These are phyloP conservation scores for Tetragonia tetragonoides DNA, from an alignment of 148 eudicot genomes.

Conservation along the genomic window DNA sequence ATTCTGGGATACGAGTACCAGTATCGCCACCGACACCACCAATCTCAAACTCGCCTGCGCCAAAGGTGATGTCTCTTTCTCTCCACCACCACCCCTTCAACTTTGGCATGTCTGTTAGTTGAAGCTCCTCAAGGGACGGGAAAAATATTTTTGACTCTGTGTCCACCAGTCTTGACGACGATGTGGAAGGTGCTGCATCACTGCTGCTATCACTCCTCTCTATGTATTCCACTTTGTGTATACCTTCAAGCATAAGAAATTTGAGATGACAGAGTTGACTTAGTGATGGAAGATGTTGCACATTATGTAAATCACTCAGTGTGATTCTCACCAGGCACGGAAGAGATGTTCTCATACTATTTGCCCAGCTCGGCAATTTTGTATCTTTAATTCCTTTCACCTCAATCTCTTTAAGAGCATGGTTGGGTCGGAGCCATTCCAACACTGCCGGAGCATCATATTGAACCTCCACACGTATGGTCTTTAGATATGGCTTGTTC, in stretches of 20 bases:
- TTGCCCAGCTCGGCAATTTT: not conserved
- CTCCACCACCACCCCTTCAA: constrained; percentile 14
- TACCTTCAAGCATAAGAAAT: not conserved
- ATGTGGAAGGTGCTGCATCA: not conserved
- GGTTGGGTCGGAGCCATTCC: not conserved
- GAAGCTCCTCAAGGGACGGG: constrained; percentile 14
- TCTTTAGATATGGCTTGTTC: not conserved
- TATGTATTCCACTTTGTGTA: not conserved
- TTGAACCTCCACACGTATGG: no score
- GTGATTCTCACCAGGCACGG: not conserved
- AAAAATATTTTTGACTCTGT: not conserved
- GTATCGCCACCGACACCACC: not conserved
- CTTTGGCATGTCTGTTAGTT: not conserved
- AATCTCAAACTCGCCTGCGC: not conserved
- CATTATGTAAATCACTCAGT: rapidly evolving
- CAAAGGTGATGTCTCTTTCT: not conserved
- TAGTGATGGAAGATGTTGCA: not conserved
- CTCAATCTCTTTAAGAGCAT: not conserved
- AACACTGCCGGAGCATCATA: not conserved
- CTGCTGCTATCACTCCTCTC: not conserved
- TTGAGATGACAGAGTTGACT: not conserved
- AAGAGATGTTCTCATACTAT: not conserved
- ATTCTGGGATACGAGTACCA: no score
- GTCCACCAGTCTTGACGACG: not conserved
- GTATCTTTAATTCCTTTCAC: not conserved